Evolutionary conservation across 2,329 filamentous ascomycete genomes (phyloP), one percentile per base, ranked within the genome.

Genomic region (Coniochaeta ligniaria): DNA sequence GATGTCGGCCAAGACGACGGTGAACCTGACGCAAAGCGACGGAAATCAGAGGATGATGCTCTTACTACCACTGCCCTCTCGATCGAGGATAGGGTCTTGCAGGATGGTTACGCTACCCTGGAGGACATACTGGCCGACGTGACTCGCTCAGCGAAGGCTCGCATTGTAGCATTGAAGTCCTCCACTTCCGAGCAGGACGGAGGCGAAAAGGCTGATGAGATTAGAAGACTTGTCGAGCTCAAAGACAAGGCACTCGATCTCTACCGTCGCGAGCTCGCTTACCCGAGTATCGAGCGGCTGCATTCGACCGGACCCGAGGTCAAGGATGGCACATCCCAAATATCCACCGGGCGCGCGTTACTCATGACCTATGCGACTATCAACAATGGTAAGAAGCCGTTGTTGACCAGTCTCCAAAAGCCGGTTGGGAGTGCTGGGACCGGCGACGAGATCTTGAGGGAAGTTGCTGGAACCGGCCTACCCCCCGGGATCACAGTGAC

Each of bases 331-430:
- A 56, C 64, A 74, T 31, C 72, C 74, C 20, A 70, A 73, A 3
- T 72, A 73, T 26, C 71, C 77, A 22, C 66, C 72, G 69, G 78
- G 65, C 72, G 82, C 82, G 56, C 38, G 12, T 31, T 35, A 17
- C 56, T 58, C 38, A 58, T 58, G 56, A 45, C 38, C 35, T 58
- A 43, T 28, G 35, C 56, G 12, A 31, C 26, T 24, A 58, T 20
- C 17, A 45, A 35, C 12, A 35, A 31, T n/a, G 35, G 56, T 11
- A 58, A 45, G 38, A 88, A 87, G 66, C 90, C 94, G 62, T 78
- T 97, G 4, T 97, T 95, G 72, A 96, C 94, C 4, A 96, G 93
- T 72, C 78, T 96, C 57, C 90, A 89, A 65, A 80, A 83, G 60
- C 75, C 78, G 14, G 63, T 69, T 1, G 72, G 75, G 28, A 64